Percentiles rank a stretch among this genome's conserved stretches.
Evolutionary conservation across 768 basidiomycete species (phyloP).

Genomic region (Naganishia kalamii): DNA sequence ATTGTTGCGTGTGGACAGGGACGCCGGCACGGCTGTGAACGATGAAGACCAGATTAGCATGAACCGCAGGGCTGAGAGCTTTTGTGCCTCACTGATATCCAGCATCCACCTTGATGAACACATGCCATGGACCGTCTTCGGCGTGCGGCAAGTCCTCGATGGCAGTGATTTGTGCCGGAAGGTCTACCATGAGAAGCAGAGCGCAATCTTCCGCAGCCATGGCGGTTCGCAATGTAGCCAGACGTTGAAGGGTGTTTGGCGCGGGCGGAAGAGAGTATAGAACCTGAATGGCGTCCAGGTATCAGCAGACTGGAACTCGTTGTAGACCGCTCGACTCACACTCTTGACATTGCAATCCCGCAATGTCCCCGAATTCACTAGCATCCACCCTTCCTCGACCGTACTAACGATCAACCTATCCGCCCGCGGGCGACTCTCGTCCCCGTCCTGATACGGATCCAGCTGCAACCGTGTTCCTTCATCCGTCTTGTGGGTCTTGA

Average conservation of each 20-base stretch:
- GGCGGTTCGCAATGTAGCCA: constrained; percentile 43
- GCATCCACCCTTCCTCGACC: constrained; percentile 82
- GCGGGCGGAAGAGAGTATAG: constrained; percentile 72
- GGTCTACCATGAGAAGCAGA: constrained; percentile 67
- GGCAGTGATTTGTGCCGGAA: constrained; percentile 63
- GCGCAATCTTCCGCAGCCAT: constrained; percentile 56
- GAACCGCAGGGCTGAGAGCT: too few species aligned
- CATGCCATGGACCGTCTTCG: constrained; percentile 55
- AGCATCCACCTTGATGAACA: constrained; percentile 73
- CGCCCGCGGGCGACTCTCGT: constrained; percentile 44
- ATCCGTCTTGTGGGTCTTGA: constrained; percentile 66
- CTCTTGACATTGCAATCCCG: constrained; percentile 69
- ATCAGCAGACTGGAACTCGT: not conserved
- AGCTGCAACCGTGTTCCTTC: constrained; percentile 71
- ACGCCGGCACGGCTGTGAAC: constrained; percentile 65
- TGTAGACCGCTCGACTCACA: constrained; percentile 50
- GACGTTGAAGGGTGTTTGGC: constrained; percentile 64
- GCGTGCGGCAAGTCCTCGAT: constrained; percentile 55
- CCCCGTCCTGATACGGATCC: constrained; percentile 52
- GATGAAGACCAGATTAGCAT: not conserved
- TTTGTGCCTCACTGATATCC: constrained; percentile 59
- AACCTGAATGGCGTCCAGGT: constrained; percentile 52
- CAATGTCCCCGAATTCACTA: constrained; percentile 62
- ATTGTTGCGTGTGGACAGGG: constrained; percentile 53
- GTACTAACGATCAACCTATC: constrained; percentile 55